Base-by-base conservation (phyloP, 2,329 filamentous ascomycete genomes). In the Colletotrichum sp. region DNA sequence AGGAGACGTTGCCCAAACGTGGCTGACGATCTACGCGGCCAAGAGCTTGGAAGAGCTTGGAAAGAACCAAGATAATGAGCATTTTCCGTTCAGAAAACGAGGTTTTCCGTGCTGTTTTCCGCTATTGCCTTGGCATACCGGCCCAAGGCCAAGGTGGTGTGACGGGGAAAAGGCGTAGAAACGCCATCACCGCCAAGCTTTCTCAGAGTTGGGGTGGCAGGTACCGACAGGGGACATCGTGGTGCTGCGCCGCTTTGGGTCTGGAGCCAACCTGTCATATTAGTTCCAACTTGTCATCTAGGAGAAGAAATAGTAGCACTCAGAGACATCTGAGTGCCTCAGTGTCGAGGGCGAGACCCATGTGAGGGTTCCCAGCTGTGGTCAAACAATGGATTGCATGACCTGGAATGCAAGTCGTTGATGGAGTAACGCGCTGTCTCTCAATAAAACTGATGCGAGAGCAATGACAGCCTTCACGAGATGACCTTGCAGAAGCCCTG, bases 101-200 rank as follows among this genome's bases (percentile, higher is more conserved):
- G 34, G 48, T 74, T 74, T 61, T 71, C 71, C 66, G 59, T 59
- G 19, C 3, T 63, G 12, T 71, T 74, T 74, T 74, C 72, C 72
- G 72, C 39, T 36, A 36, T 66, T 30, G 36, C 52, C 72, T 74
- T 74, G 72, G 72, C 72, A n/a, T 55, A 27, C 55, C 25, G 52
- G 60, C 48, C 60, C 16, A 73, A 28, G 22, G 13, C 28, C 67
- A 60, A 60, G 60, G 32, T 59, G 59, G 60, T 27, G 60, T 25
- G 60, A 74, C 34, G 28, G 60, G 60, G 30, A 61, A 74, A 28
- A 57, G 13, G 68, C 30, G 48, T 59, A 30, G 55, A 28, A 25
- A 61, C 68, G 34, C 72, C 68, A 44, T 71, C 48, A 30, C 32
- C 22, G 72, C 72, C 72, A 71, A 74, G 68, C 27, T 15, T 55